These are phyloP conservation scores for Solioccasus polychromus DNA, from an alignment of 768 basidiomycete genomes.

Conservation along the genomic window DNA sequence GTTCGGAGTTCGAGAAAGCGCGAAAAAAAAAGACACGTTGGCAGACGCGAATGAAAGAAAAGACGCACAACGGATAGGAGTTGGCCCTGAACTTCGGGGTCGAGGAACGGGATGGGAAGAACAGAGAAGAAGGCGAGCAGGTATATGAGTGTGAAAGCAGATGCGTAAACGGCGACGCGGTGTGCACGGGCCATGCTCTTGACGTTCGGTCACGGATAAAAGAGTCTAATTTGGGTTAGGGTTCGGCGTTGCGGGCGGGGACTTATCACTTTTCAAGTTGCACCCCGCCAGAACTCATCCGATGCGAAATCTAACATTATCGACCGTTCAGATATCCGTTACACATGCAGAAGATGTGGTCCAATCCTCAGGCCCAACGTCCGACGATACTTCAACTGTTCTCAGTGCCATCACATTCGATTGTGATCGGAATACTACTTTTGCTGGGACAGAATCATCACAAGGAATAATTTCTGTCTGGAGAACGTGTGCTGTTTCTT, in stretches of 20 bases:
- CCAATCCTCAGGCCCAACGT: slow-evolving; percentile 13
- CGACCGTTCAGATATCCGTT: slow-evolving; percentile 24
- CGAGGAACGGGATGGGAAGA: slow-evolving; percentile 5
- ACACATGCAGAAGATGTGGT: slow-evolving; percentile 15
- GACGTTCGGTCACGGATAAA: no score
- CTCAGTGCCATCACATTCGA: slow-evolving; percentile 55
- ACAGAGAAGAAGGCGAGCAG: slow-evolving; percentile 32
- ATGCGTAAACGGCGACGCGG: slow-evolving; percentile 46
- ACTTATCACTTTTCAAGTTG: no score
- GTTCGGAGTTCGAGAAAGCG: no score
- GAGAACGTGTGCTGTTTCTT: slow-evolving; percentile 31
- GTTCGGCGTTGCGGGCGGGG: no score
- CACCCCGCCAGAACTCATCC: no score
- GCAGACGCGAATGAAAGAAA: neutral
- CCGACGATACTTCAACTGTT: slow-evolving; percentile 26
- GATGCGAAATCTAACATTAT: slow-evolving; percentile 60
- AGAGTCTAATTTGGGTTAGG: slow-evolving; percentile 20
- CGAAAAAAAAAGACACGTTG: no score
- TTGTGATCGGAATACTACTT: slow-evolving; percentile 59
- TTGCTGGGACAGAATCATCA: slow-evolving; percentile 58
- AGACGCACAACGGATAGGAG: slow-evolving; percentile 17
- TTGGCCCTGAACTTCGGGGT: neutral
- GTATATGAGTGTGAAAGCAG: slow-evolving; percentile 47
- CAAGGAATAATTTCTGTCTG: slow-evolving; percentile 60
- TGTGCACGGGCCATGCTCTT: slow-evolving; percentile 72